Evolutionary conservation across 257 asterid species (phyloP), one percentile per base, ranked within the genome.

Genomic region (Solanum boliviense): DNA sequence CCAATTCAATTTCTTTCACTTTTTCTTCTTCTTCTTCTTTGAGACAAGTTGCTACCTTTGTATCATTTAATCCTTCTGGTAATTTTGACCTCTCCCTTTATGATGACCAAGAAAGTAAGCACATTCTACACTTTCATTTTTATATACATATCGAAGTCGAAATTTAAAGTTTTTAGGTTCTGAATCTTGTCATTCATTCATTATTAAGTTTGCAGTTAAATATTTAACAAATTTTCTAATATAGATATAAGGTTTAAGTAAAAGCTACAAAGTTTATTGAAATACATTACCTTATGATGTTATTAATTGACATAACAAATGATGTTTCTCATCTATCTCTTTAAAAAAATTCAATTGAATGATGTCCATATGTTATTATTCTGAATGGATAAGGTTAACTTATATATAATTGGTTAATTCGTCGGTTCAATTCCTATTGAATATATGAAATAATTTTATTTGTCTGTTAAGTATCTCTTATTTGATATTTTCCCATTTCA

Each of bases 11-110:
- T 78, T 60, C 90, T 5, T 86, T 84, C 76, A 4, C 87, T 23
- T 88, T 87, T 7, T 35, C 18, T 84, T 62, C 88, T 60, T 27
- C 9, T 82, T 88, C 87, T 62, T 46, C 9, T 83, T 52, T 29
- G 85, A 88, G 92, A 83, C 91, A 87, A 27, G 86, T 90, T 87
- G 31, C 93, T 60, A 92, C 86, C 58, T 87, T 92, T 4, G 97
- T 95, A n/a, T 91, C 97, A 11, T 95, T 92, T 89, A 93, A 96
- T 93, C 98, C 98, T 13, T 91, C 98, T 2, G 98, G 98, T 13
- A 92, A 92, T 85, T 92, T 85, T 88, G 96, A 96, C 91, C 93
- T 96, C 68, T 87, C 98, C 60, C 83, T 96, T 0, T 93, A 62
- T 86, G 98, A 95, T 7, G 97, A 92, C 9, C 94, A 94, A 88